These are phyloP conservation scores for Botrytis porri DNA, from an alignment of 2,329 filamentous ascomycete species.

Conservation along the genomic window DNA sequence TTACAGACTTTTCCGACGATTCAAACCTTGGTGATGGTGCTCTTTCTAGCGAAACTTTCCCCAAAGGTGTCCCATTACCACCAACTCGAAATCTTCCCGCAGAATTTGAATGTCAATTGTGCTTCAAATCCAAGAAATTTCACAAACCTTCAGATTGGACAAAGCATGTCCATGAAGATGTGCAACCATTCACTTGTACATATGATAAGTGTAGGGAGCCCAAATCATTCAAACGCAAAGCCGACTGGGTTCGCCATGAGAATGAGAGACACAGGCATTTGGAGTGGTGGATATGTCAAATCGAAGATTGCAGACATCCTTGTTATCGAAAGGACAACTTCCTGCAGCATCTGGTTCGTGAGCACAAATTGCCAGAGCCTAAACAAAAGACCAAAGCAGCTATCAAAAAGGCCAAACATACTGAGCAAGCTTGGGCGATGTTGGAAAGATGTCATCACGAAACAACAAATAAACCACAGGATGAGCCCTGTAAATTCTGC, in stretches of 20 bases:
- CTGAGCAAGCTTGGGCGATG: slow-evolving; percentile 69
- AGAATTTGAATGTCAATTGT: slow-evolving; percentile 85
- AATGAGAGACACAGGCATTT: slow-evolving; percentile 87
- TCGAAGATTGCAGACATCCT: slow-evolving; percentile 74
- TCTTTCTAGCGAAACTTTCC: slow-evolving; percentile 72
- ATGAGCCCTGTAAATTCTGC: slow-evolving; percentile 86
- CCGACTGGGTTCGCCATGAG: slow-evolving; percentile 93
- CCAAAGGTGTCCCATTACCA: slow-evolving; percentile 75
- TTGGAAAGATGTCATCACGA: slow-evolving; percentile 75
- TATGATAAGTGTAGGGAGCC: slow-evolving; percentile 79
- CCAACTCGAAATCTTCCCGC: slow-evolving; percentile 75
- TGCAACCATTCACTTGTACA: slow-evolving; percentile 90
- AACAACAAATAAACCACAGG: slow-evolving; percentile 60
- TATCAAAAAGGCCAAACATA: slow-evolving; percentile 55
- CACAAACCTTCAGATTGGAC: slow-evolving; percentile 95
- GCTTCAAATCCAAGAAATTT: slow-evolving; percentile 81
- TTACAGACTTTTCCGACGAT: slow-evolving; percentile 59
- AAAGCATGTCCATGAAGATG: slow-evolving; percentile 91
- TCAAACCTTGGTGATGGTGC: slow-evolving; percentile 66
- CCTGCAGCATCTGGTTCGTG: slow-evolving; percentile 84
- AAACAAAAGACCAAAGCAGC: slow-evolving; percentile 72
- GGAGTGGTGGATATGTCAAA: slow-evolving; percentile 86
- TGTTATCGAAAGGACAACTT: slow-evolving; percentile 93
- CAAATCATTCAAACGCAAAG: slow-evolving; percentile 92
- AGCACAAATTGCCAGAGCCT: slow-evolving; percentile 83